A percentile compares a stretch with the other conserved stretches of the same genome.
Evolutionary conservation across 768 basidiomycete species (phyloP).

Genomic region (Leccinum imitatum): DNA sequence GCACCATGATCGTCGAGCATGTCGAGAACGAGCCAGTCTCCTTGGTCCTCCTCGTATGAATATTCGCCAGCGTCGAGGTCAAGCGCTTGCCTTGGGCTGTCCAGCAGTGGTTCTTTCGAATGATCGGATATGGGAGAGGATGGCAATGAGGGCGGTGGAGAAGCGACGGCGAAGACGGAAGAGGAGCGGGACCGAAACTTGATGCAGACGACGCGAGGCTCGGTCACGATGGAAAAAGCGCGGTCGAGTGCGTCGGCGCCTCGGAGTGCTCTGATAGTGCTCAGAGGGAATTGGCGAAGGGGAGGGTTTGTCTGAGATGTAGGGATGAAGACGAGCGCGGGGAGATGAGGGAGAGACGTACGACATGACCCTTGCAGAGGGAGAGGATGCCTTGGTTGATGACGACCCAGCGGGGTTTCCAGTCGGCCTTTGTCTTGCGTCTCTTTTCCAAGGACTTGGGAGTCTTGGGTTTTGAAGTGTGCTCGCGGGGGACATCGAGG

Average conservation of each 20-base stretch:
- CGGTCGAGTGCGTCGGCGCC: conserved; percentile 44
- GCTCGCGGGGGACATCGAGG: neutral
- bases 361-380: conserved; percentile 53
- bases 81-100: conserved; percentile 5
- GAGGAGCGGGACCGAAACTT: conserved; percentile 32
- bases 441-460: conserved; percentile 22
- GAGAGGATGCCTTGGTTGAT: conserved; percentile 55
- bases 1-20: conserved; percentile 47
- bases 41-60: conserved; percentile 15
- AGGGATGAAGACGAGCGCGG: conserved; percentile 2
- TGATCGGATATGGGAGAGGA: conserved; percentile 25
- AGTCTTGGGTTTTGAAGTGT: conserved; percentile 14
- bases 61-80: conserved; percentile 4
- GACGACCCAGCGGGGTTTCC: conserved; percentile 65
- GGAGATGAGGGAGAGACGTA: conserved; percentile 30
- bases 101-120: conserved; percentile 1
- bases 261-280: conserved; percentile 41
- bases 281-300: conserved; percentile 40
- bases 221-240: conserved; percentile 21
- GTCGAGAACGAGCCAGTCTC: conserved; percentile 56
- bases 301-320: conserved; percentile 39
- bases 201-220: conserved; percentile 40
- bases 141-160: conserved; percentile 21
- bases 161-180: conserved; percentile 2
- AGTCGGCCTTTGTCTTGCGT: conserved; percentile 47